These are phyloP conservation scores for Epichloe scottii DNA, from an alignment of 2,329 filamentous ascomycete species.

Conservation along the genomic window DNA sequence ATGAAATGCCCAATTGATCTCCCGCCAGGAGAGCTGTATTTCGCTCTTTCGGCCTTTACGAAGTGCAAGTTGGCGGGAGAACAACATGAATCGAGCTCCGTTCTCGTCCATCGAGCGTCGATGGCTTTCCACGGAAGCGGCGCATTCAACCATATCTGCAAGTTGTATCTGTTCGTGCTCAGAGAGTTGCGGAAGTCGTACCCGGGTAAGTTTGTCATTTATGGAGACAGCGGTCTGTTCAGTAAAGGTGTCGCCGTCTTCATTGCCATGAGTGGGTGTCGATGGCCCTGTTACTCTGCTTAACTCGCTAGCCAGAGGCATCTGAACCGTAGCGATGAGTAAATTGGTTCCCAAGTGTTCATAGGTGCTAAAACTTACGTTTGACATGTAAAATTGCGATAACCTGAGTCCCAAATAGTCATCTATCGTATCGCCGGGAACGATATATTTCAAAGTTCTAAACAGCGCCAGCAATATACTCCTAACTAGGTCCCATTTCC, in stretches of 20 bases:
- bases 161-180: constrained; percentile 78
- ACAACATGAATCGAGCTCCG: constrained; percentile 74
- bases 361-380: constrained; percentile 1
- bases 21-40: constrained; percentile 59
- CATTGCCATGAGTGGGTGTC: constrained; percentile 27
- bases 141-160: constrained; percentile 73
- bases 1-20: constrained; percentile 78
- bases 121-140: constrained; percentile 73
- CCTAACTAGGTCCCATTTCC: constrained; percentile 61
- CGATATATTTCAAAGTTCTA: constrained; percentile 68
- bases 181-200: constrained; percentile 68
- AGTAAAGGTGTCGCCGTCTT: constrained; percentile 47
- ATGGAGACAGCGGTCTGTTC: constrained; percentile 58
- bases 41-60: constrained; percentile 52
- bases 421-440: constrained; percentile 69
- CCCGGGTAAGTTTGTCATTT: constrained; percentile 62
- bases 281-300: constrained; percentile 24
- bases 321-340: neutral
- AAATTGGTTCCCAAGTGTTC: neutral
- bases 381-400: constrained; percentile 1
- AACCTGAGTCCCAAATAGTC: constrained; percentile 54
- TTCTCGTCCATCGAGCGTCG: constrained; percentile 84
- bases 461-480: constrained; percentile 60
- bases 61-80: constrained; percentile 71
- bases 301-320: neutral